phyloP scores from a whole-genome alignment of 257 asterid species.

The Ehretia macrophylla region DNA sequence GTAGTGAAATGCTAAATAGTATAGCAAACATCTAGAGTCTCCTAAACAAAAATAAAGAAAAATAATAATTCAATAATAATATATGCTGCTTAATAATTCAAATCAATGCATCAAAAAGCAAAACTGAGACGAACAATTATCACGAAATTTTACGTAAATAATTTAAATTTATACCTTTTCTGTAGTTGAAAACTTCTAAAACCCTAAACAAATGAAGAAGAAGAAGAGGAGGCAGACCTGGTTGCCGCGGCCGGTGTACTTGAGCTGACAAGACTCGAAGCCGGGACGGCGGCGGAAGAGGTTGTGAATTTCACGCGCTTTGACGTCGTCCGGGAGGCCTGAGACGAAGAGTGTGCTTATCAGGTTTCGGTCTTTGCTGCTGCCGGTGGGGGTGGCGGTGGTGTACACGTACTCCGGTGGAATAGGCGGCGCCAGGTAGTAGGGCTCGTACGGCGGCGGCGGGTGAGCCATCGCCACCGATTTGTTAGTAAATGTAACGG shows the following conservation, averaged over 20 bases:
- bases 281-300: constrained; percentile 94
- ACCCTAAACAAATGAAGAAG: not conserved
- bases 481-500: not conserved
- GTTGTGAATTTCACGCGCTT: constrained; percentile 98
- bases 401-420: constrained; percentile 32
- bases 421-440: constrained; percentile 47
- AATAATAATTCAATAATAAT: too few species aligned
- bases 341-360: constrained; percentile 85
- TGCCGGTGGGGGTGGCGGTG: constrained; percentile 15
- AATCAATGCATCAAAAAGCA: not conserved
- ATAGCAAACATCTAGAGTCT: too few species aligned
- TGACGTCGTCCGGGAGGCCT: constrained; percentile 96
- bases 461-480: constrained; percentile 41
- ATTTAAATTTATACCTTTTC: not conserved
- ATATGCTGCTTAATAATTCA: too few species aligned
- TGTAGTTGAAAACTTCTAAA: not conserved
- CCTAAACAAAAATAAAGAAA: too few species aligned
- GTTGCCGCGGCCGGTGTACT: constrained; percentile 92
- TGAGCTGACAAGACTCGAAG: constrained; percentile 87
- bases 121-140: too few species aligned
- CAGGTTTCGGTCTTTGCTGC: constrained; percentile 35
- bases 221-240: constrained; percentile 43
- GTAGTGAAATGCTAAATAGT: too few species aligned
- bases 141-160: not conserved
- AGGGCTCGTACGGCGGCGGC: constrained; percentile 67